These are phyloP conservation scores for Linnemannia zychae DNA, from an alignment of 192 early-diverging fungal species.

Conservation along the genomic window DNA sequence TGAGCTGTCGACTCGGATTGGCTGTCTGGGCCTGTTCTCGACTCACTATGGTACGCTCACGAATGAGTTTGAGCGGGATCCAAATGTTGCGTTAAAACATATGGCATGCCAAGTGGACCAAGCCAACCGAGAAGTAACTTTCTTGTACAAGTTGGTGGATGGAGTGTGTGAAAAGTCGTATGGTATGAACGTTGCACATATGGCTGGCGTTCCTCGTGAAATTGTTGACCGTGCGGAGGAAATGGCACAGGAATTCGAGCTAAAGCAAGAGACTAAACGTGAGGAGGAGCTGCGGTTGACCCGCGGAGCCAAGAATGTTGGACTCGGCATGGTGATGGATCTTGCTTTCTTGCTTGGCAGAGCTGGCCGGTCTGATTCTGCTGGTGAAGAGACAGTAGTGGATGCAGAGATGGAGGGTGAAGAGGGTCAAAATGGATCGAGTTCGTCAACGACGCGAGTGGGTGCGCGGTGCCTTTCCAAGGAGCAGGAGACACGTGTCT, in stretches of 20 bases:
- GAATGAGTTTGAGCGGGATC: constrained; percentile 84
- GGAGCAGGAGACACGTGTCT: constrained; percentile 39
- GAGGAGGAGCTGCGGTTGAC: constrained; percentile 23
- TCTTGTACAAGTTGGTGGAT: constrained; percentile 89
- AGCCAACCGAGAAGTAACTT: constrained; percentile 88
- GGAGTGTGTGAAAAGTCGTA: constrained; percentile 95
- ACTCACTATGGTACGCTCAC: constrained; percentile 97
- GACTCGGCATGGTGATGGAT: constrained; percentile 51
- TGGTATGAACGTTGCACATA: constrained; percentile 98
- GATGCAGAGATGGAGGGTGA: constrained; percentile 12
- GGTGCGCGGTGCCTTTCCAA: constrained; percentile 2
- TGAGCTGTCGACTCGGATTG: constrained; percentile 81
- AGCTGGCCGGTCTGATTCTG: neutral
- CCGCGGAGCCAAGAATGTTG: constrained; percentile 34
- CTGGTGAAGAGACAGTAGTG: neutral
- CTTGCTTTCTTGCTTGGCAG: constrained; percentile 38
- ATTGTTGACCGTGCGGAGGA: constrained; percentile 80
- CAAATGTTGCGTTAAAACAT: constrained; percentile 84
- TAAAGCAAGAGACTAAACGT: constrained; percentile 44
- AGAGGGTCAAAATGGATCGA: neutral
- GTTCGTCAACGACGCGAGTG: neutral
- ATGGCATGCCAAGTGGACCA: constrained; percentile 92
- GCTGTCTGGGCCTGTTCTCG: constrained; percentile 94
- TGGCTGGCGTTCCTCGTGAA: constrained; percentile 88
- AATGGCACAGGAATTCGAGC: constrained; percentile 85